phyloP scores from a whole-genome alignment of 306 rosid species.

The Boehmeria nivea region DNA sequence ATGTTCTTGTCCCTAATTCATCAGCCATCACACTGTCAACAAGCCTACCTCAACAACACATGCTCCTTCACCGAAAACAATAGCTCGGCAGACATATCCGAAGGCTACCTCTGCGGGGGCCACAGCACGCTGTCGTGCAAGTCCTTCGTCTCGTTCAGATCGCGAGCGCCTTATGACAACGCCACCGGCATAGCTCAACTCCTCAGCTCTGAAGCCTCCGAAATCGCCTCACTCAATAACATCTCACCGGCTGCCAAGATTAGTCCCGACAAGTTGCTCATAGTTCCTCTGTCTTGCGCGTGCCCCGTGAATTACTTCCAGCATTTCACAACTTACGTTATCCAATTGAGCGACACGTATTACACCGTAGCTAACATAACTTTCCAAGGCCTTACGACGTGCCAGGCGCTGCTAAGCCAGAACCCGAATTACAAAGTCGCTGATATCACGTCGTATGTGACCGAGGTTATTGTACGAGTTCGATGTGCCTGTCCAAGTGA shows the following conservation, averaged over 20 bases:
- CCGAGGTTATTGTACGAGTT: conserved; percentile 33
- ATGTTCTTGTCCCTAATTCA: conserved; percentile 15
- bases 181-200: conserved; percentile 37
- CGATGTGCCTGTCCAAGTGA: conserved; percentile 43
- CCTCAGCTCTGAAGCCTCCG: conserved; percentile 41
- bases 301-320: conserved; percentile 47
- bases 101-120: conserved; percentile 46
- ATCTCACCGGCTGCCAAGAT: conserved; percentile 22
- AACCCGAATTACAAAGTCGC: conserved; percentile 30
- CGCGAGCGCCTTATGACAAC: conserved; percentile 29
- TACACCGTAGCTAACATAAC: conserved; percentile 11
- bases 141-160: conserved; percentile 35
- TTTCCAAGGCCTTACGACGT: conserved; percentile 50
- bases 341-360: conserved; percentile 18
- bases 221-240: conserved; percentile 40
- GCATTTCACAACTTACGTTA: conserved; percentile 36
- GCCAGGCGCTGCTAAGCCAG: conserved; percentile 46
- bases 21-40: conserved; percentile 32
- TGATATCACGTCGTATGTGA: conserved; percentile 23
- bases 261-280: conserved; percentile 26
- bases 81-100: too few relatives aligned
- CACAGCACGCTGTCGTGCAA: conserved; percentile 30
- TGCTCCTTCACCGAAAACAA: conserved; percentile 24
- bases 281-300: conserved; percentile 42
- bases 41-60: conserved; percentile 32